A percentile compares a stretch with the other conserved stretches of the same genome.
phyloP scores from a whole-genome alignment of 2,329 filamentous ascomycete genomes.

The Hortaea werneckii region DNA sequence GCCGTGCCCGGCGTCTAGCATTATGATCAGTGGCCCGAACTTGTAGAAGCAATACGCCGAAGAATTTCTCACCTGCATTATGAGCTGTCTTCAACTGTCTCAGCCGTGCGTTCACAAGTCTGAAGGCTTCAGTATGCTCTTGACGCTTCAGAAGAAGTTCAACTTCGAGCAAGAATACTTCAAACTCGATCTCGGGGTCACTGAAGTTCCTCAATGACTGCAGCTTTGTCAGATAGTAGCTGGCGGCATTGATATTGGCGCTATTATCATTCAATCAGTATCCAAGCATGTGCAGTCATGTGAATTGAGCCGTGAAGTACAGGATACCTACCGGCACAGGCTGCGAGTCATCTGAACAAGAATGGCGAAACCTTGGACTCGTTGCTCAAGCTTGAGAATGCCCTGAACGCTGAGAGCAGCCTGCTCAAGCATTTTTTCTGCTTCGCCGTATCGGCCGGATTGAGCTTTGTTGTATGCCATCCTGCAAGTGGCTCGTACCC shows the following conservation, averaged over 20 bases:
- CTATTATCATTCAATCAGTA: constrained; percentile 22
- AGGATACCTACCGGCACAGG: constrained; percentile 38
- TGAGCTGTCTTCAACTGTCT: constrained; percentile 37
- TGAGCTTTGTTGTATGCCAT: constrained; percentile 57
- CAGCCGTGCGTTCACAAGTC: constrained; percentile 43
- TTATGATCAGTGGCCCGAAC: not conserved
- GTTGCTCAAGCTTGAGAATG: constrained; percentile 68
- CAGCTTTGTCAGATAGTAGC: constrained; percentile 48
- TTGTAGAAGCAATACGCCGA: too few relatives aligned
- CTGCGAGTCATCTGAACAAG: constrained; percentile 56
- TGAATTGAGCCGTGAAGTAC: not conserved
- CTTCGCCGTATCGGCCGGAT: constrained; percentile 61
- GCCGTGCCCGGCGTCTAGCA: constrained; percentile 55
- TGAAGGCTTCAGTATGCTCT: constrained; percentile 44
- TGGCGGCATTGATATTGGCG: constrained; percentile 46
- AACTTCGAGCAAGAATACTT: constrained; percentile 50
- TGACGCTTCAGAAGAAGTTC: constrained; percentile 47
- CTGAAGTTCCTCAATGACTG: constrained; percentile 30
- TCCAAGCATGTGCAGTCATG: not conserved
- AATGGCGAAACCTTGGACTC: constrained; percentile 56
- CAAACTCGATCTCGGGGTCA: constrained; percentile 50
- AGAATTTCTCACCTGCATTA: constrained; percentile 5
- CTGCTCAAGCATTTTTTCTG: constrained; percentile 48
- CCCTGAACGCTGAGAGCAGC: constrained; percentile 54
- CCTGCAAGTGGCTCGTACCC: constrained; percentile 63